Percentiles rank a stretch among this genome's conserved stretches.
These are phyloP conservation scores for Coniochaeta hoffmannii DNA, from an alignment of 2,329 filamentous ascomycete genomes.

Conservation along the genomic window DNA sequence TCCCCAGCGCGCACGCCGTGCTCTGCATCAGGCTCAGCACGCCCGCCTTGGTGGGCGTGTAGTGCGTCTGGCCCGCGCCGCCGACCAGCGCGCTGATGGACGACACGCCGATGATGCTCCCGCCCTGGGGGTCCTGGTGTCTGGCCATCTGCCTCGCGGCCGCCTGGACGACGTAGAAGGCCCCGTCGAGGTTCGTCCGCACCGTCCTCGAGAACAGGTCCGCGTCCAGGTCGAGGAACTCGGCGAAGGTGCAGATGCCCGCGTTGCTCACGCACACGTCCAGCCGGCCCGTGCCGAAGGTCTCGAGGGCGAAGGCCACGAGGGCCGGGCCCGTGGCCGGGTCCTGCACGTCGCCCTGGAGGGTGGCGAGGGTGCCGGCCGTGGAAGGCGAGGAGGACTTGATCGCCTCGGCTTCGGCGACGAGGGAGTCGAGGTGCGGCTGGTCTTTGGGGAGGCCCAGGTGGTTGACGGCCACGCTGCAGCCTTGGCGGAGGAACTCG, in stretches of 20 bases:
- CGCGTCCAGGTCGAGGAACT: constrained; percentile 69
- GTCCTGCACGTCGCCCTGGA: constrained; percentile 71
- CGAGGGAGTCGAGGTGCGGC: constrained; percentile 43
- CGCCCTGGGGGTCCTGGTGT: constrained; percentile 55
- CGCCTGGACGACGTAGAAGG: constrained; percentile 83
- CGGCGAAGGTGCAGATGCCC: constrained; percentile 79
- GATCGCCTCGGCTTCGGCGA: constrained; percentile 43
- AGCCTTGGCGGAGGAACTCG: constrained; percentile 70
- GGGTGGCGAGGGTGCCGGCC: constrained; percentile 53
- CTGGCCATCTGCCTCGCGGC: constrained; percentile 75
- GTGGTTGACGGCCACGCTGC: constrained; percentile 74
- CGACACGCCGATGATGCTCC: constrained; percentile 71
- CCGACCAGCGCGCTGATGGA: constrained; percentile 72
- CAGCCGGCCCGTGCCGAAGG: constrained; percentile 48
- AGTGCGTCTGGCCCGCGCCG: constrained; percentile 72
- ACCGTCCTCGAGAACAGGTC: constrained; percentile 67
- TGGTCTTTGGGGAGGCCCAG: constrained; percentile 51
- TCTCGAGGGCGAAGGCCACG: constrained; percentile 56
- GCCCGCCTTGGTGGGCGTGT: constrained; percentile 84
- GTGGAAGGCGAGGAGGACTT: constrained; percentile 31
- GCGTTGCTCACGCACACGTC: constrained; percentile 85
- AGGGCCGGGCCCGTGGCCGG: constrained; percentile 63
- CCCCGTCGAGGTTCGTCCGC: constrained; percentile 74
- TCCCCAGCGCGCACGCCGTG: constrained; percentile 69
- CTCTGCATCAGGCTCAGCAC: constrained; percentile 78